Evolutionary conservation across 2,329 filamentous ascomycete species (phyloP).

Genomic region (Sporothrix euskadiensis): DNA sequence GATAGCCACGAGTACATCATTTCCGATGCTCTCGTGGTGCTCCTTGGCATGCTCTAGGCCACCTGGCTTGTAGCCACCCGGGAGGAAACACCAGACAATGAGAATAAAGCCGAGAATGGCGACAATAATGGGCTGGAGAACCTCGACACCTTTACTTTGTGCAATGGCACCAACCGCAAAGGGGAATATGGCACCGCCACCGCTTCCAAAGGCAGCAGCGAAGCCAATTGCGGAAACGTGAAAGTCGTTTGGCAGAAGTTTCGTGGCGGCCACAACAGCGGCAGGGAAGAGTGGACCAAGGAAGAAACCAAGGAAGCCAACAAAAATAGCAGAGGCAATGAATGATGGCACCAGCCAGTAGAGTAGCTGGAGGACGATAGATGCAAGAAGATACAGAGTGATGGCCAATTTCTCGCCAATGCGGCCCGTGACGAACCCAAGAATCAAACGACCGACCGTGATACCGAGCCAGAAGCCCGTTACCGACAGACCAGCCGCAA

Average conservation of each 20-base stretch:
- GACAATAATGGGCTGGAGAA: constrained; percentile 58
- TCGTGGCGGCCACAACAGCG: constrained; percentile 70
- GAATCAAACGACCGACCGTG: constrained; percentile 68
- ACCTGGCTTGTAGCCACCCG: constrained; percentile 37
- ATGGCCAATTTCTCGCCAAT: constrained; percentile 71
- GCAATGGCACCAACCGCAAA: constrained; percentile 70
- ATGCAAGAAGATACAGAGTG: constrained; percentile 61
- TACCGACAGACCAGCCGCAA: constrained; percentile 71
- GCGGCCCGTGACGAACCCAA: constrained; percentile 74
- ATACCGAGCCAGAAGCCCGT: constrained; percentile 86
- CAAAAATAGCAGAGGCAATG: constrained; percentile 69
- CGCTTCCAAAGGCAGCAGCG: constrained; percentile 73
- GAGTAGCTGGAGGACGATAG: constrained; percentile 66
- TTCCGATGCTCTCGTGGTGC: constrained; percentile 42
- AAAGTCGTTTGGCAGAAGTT: constrained; percentile 68
- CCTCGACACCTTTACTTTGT: constrained; percentile 55
- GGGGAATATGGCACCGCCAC: constrained; percentile 67
- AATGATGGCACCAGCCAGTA: constrained; percentile 83
- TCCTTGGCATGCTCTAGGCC: constrained; percentile 47
- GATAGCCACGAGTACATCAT: constrained; percentile 35
- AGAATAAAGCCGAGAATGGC: constrained; percentile 50
- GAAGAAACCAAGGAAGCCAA: constrained; percentile 74
- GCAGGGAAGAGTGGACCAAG: constrained; percentile 78
- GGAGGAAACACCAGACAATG: constrained; percentile 49
- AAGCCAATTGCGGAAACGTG: constrained; percentile 83